Evolutionary conservation across 108 stramenopile species (phyloP).

Genomic region (Cylindrotheca closterium): DNA sequence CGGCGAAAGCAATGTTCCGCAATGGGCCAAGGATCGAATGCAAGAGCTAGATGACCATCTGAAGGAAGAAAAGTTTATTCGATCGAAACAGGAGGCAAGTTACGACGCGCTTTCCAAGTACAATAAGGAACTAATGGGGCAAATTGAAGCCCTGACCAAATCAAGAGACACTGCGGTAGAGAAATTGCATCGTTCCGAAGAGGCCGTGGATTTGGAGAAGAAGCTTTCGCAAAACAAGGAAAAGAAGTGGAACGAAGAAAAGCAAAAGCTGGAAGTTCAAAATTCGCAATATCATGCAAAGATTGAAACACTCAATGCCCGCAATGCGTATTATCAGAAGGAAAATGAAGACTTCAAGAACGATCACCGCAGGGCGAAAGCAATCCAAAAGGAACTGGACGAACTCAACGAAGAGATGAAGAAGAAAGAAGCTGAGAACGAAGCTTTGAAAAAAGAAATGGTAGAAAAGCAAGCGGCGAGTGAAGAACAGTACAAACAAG

Average conservation of each 20-base stretch:
- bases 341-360: not conserved
- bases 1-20: too few species aligned
- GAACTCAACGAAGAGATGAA: not conserved
- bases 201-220: not conserved
- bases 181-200: not conserved
- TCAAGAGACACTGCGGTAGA: conserved; percentile 12
- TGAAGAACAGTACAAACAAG: not conserved
- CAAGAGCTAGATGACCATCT: not conserved
- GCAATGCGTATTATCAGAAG: not conserved
- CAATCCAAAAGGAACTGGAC: not conserved
- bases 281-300: not conserved
- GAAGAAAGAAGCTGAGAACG: not conserved
- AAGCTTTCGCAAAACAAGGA: not conserved
- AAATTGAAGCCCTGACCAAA: conserved; percentile 17
- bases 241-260: not conserved
- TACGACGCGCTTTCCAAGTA: conserved; percentile 30
- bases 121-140: conserved; percentile 16
- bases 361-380: not conserved
- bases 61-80: not conserved
- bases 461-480: not conserved
- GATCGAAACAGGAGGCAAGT: conserved; percentile 1
- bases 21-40: not conserved
- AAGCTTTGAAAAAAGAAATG: not conserved
- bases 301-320: not conserved
- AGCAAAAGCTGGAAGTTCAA: not conserved